Conservation (phyloP, 108 stramenopile genomes). For the Pseudonitzschia multiseries region DNA sequence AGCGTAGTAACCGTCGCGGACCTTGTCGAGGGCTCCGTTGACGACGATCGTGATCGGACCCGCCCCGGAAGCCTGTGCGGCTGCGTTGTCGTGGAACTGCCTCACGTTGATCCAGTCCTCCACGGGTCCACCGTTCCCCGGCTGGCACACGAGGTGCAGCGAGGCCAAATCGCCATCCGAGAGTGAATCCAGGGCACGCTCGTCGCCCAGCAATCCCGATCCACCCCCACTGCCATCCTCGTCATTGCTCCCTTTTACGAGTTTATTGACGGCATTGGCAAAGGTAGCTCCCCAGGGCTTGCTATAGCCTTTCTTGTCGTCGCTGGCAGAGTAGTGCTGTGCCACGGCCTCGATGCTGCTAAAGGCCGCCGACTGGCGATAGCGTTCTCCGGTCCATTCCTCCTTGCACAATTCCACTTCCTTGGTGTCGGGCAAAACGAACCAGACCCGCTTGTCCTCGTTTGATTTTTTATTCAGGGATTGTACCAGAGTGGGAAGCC, state of each 20-base stretch:
- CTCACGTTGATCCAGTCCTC: constrained; percentile 91
- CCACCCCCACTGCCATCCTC: constrained; percentile 24
- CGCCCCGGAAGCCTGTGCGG: neutral
- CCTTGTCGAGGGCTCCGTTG: constrained; percentile 89
- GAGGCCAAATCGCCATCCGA: constrained; percentile 27
- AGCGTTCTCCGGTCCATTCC: constrained; percentile 71
- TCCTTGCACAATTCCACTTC: constrained; percentile 74
- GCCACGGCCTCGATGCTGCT: constrained; percentile 82
- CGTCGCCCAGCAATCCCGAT: constrained; percentile 72
- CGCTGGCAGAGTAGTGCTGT: constrained; percentile 28
- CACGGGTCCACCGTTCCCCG: constrained; percentile 87
- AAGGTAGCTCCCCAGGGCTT: constrained; percentile 82
- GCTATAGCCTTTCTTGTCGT: constrained; percentile 32
- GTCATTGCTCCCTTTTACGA: constrained; percentile 54
- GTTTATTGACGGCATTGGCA: constrained; percentile 54
- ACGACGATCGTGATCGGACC: constrained; percentile 50
- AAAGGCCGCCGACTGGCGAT: constrained; percentile 56
- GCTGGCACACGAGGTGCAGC: constrained; percentile 69
- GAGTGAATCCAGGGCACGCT: constrained; percentile 53
- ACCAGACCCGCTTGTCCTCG: constrained; percentile 49
- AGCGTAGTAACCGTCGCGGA: constrained; percentile 81
- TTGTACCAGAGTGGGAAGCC: constrained; percentile 46
- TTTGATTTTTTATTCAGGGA: neutral
- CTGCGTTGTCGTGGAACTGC: constrained; percentile 40
- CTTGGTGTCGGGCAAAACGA: constrained; percentile 81